Conservation (phyloP, 352 stramenopile species). For the Nannochloropsis limnetica region DNA sequence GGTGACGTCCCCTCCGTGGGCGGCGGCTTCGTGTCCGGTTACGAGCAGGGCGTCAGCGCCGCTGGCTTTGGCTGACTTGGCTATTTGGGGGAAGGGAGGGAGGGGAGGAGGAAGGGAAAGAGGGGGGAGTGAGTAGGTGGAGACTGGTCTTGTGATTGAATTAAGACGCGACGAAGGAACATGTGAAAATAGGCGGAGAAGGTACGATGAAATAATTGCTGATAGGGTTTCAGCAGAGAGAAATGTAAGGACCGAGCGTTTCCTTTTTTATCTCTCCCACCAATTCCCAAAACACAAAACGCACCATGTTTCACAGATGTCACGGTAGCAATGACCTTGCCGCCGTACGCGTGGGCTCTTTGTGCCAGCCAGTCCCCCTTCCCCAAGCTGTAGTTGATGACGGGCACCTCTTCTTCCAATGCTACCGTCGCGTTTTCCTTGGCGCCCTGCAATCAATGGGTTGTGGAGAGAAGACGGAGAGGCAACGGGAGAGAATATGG, state of each 20-base stretch:
- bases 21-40: constrained; percentile 62
- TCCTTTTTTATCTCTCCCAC: constrained; percentile 42
- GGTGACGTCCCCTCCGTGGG: constrained; percentile 62
- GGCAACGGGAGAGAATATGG: neutral
- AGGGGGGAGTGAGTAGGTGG: neutral
- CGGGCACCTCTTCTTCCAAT: constrained; percentile 60
- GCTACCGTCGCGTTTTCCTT: constrained; percentile 60
- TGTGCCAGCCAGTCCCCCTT: constrained; percentile 62
- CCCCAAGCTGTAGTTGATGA: constrained; percentile 63
- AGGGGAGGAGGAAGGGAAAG: neutral
- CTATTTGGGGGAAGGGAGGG: constrained; percentile 32
- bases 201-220: no score
- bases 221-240: no score
- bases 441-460: constrained; percentile 57
- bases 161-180: no score
- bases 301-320: constrained; percentile 51
- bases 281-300: neutral
- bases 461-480: neutral
- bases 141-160: neutral
- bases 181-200: no score
- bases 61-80: constrained; percentile 51
- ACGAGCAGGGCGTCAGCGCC: constrained; percentile 62
- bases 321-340: constrained; percentile 59
- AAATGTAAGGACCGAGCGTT: no score
- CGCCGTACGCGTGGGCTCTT: constrained; percentile 56